Percentiles rank a stretch among this genome's conserved stretches.
Evolutionary conservation across 331 rosid genomes (phyloP).

Genomic region (Malus hybrid): DNA sequence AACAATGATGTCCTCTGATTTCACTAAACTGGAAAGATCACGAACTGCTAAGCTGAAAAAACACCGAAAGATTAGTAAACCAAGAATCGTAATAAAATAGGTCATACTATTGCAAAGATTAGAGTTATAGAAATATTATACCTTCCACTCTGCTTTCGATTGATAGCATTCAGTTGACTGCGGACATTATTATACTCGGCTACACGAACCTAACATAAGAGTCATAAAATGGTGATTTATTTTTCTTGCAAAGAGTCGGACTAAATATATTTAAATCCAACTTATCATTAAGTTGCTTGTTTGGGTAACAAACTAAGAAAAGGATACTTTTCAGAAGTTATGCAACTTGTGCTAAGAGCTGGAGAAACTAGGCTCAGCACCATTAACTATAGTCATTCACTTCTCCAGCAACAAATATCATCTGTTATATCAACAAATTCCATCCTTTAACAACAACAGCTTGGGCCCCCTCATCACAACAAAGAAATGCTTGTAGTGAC

Average conservation of each 20-base stretch:
- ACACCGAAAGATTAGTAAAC: constrained; percentile 14
- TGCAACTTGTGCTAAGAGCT: background rate
- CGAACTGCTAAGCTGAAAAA: constrained; percentile 79
- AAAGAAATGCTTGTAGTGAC: background rate
- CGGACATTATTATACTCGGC: constrained; percentile 83
- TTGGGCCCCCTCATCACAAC: background rate
- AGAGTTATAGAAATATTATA: constrained; percentile 8
- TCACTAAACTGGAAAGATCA: constrained; percentile 82
- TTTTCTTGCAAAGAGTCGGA: background rate
- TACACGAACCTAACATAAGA: constrained; percentile 73
- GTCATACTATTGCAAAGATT: background rate
- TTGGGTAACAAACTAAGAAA: too few species aligned
- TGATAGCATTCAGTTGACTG: constrained; percentile 87
- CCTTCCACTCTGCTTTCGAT: constrained; percentile 98
- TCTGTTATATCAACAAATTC: background rate
- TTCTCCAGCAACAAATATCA: background rate
- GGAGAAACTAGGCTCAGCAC: background rate
- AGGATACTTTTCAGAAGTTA: background rate
- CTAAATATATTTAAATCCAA: background rate
- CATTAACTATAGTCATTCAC: background rate
- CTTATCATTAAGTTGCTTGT: background rate
- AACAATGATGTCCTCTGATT: constrained; percentile 75
- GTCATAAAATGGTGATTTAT: background rate
- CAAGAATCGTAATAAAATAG: constrained; percentile 1
- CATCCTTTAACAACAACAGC: background rate